Base-by-base conservation (phyloP, 441 rosid genomes). In the Eutrema salsugineum region DNA sequence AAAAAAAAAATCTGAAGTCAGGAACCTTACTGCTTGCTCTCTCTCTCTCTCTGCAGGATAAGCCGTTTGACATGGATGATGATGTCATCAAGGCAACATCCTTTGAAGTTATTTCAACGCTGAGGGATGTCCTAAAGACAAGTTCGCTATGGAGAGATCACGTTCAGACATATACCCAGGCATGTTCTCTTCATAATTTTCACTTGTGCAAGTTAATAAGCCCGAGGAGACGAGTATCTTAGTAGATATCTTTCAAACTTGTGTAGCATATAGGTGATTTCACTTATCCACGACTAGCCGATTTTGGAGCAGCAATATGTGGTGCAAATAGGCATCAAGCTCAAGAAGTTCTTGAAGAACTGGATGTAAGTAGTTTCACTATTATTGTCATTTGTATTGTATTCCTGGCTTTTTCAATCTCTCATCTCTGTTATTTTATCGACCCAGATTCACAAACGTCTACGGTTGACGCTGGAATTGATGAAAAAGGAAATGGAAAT, bases 71-170 rank as follows among this genome's bases (percentile, higher is more conserved):
- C 74, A 96, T 91, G 83, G 99, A 93, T 77, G 99, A 93, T 83
- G 98, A 96, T 85, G 91, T 93, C 56, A 85, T 93, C 78, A 96
- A 96, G 80, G 98, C 99, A 71, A 96, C 98, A 42, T 88, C 97
- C 42, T 96, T 91, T 62, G 99, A 93, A 84, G 97, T 96, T 80
- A 90, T 91, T 85, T 88, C 98, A 66, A 96, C 97, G 71, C 84
- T 96, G 27, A 83, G 97, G 83, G 99, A 96, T 75, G 99, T 93
- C 77, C 71, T 96, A 57, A 93, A 88, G 83, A 86, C 88, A 70
- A 96, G 97, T 82, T 85, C 96, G 44, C 88, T 91, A 33, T 96
- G 98, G 98, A 87, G 99, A 79, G 97, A 93, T 85, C 99, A 93
- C 67, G 97, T 91, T 72, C 97, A 91, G 68, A 90, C 97, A 59